Conservation (phyloP, 352 stramenopile genomes). For the Phytophthora colocasiae region DNA sequence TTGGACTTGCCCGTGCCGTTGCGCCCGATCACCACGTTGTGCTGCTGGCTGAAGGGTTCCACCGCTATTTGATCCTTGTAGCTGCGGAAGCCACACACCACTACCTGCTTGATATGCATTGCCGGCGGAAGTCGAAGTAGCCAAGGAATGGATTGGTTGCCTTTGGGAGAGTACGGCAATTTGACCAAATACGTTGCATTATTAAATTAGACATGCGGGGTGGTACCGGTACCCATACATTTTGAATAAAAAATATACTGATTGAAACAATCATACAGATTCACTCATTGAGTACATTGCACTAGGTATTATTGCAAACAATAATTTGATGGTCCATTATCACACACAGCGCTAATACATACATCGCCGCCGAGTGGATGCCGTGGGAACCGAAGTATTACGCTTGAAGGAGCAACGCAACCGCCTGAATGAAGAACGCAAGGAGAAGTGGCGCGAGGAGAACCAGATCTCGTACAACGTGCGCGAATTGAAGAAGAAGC, state of each 20-base stretch:
- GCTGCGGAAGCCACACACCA: constrained; percentile 95
- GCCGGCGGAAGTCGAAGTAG: constrained; percentile 4
- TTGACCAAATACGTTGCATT: too few species aligned
- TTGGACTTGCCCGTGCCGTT: constrained; percentile 99
- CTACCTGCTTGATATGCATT: constrained; percentile 98
- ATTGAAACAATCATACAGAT: too few species aligned
- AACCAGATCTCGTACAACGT: constrained; percentile 82
- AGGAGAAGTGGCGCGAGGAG: constrained; percentile 84
- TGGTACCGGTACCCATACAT: too few species aligned
- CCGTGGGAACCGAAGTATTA: constrained; percentile 56
- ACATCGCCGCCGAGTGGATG: constrained; percentile 63
- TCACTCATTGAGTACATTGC: too few species aligned
- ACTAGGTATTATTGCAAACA: too few species aligned
- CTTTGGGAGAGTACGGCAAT: neutral
- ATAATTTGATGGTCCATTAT: too few species aligned
- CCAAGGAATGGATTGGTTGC: constrained; percentile 2
- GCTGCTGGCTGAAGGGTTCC: constrained; percentile 93
- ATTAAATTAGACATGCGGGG: too few species aligned
- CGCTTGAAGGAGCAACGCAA: constrained; percentile 87
- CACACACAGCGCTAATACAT: constrained; percentile 19
- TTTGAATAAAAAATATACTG: too few species aligned
- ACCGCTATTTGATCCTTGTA: constrained; percentile 93
- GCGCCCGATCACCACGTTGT: constrained; percentile 98
- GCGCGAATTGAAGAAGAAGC: constrained; percentile 72
- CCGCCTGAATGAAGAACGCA: constrained; percentile 76